Base-by-base conservation (phyloP, 768 basidiomycete genomes). In the Suillus cothurnatus region DNA sequence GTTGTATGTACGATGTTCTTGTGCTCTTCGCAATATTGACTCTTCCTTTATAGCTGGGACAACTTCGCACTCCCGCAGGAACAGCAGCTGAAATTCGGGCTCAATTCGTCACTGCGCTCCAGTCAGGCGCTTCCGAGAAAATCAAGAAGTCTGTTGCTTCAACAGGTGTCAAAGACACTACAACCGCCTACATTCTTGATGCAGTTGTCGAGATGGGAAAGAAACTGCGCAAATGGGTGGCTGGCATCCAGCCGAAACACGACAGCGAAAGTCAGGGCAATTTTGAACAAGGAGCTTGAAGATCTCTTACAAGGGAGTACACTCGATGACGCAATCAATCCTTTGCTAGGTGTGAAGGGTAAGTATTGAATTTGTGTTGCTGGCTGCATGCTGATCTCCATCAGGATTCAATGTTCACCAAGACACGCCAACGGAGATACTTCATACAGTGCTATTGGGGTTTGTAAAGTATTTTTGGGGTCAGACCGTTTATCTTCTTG, bases 1-100 rank as follows among this genome's bases (percentile, higher is more conserved):
- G 38, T 55, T 52, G 69, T 73, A 64, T 38, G 61, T 45, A 49
- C 2, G 17, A 17, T 34, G 17, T 50, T 61, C 6, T 5, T 50
- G 21, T n/a, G 21, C 43, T 4, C 21, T 7, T 45, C 43, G 7
- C 21, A 21, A 21, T 21, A n/a, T n/a, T 45, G 43, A 28, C 8
- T 52, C 38, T 38, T 38, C 11, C 11, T 38, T 38, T 38, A 38
- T 38, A 66, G 61, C 32, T 43, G 21, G 61, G 65, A 12, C 19
- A 47, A 21, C 32, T 50, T 38, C 15, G 53, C 23, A 62, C 56
- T 45, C 65, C 65, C 11, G 38, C 26, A 21, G 56, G 36, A 14
- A 66, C 65, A 36, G 32, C 47, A 43, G 56, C 17, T 15, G 45
- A 50, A 23, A 50, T 65, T 39, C 66, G 62, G 50, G 2, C 47